Base-by-base conservation (phyloP, 306 rosid genomes). In the Dalbergia cultrata region DNA sequence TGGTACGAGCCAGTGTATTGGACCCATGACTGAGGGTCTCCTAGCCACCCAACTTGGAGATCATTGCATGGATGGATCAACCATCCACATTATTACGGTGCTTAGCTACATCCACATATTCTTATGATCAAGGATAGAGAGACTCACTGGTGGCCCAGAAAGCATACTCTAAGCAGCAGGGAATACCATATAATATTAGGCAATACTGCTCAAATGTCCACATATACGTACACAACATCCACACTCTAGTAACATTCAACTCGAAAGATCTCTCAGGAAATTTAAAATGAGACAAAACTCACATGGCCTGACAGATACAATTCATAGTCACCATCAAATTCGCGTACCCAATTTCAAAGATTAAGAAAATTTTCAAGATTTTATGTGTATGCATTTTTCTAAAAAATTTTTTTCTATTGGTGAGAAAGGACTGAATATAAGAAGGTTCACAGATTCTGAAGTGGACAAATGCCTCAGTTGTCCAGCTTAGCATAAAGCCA, bases 21-120 rank as follows among this genome's bases (percentile, higher is more conserved):
- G 86, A 67, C 79, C 74, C 78, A 45, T 63, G 39, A 52, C 14
- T 50, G 58, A 54, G 63, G 19, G 39, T 58, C 61, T 76, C 8
- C 61, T 60, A 67, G 82, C 84, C 89, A 66, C 77, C 67, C 72
- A 87, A 84, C 34, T 82, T 80, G 85, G 85, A 60, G 65, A 59
- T 76, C 63, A 19, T 60, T 12, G 7, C 47, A 43, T 8, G 37
- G 64, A 74, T 62, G 52, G 0, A 82, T 74, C 77, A 80, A 52
- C 86, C 81, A 62, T 79, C 74, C 52, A 73, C 74, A 56, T 49
- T 11, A 49, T 63, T 67, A 34, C 50, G 76, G 12, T 69, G 59
- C 12, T 33, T 4, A 67, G 65, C 80, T 34, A 67, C 80, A 70
- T 54, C 87, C 89, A 89, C 91, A 72, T 54, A 70, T 54, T 58